A percentile compares a stretch with the other conserved stretches of the same genome.
phyloP scores from a whole-genome alignment of 768 basidiomycete genomes.

The Exidia glandulosa region DNA sequence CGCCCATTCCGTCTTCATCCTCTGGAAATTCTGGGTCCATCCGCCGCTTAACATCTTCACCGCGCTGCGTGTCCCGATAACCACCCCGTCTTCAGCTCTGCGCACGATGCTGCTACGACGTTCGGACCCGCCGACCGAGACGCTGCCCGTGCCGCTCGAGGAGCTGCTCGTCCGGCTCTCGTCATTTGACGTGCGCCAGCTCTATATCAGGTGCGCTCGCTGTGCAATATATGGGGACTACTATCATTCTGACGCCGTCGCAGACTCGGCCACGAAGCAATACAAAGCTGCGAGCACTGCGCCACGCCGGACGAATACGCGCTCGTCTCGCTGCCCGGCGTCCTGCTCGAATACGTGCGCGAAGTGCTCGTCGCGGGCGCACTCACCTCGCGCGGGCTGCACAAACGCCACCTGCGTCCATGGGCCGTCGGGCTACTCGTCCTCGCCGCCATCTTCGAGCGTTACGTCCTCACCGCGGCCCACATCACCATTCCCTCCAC shows the following conservation, averaged over 20 bases:
- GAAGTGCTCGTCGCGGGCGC: slow-evolving; percentile 42
- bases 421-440: slow-evolving; percentile 38
- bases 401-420: slow-evolving; percentile 33
- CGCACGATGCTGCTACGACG: slow-evolving; percentile 32
- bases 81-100: slow-evolving; percentile 41
- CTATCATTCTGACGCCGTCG: background rate
- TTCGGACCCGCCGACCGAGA: slow-evolving; percentile 20
- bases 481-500: slow-evolving; percentile 35
- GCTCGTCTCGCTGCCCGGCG: slow-evolving; percentile 42
- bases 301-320: slow-evolving; percentile 48
- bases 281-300: slow-evolving; percentile 59
- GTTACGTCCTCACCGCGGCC: slow-evolving; percentile 39
- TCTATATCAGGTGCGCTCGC: slow-evolving; percentile 47
- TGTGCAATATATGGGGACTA: background rate
- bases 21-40: slow-evolving; percentile 33
- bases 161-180: slow-evolving; percentile 42
- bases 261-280: slow-evolving; percentile 59
- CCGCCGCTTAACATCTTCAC: slow-evolving; percentile 55
- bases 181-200: slow-evolving; percentile 43
- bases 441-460: slow-evolving; percentile 39
- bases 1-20: slow-evolving; percentile 37
- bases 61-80: slow-evolving; percentile 42
- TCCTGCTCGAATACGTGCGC: slow-evolving; percentile 48
- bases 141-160: slow-evolving; percentile 38
- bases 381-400: slow-evolving; percentile 30